phyloP scores from a whole-genome alignment of 345 rosid genomes.

The Arabidopsis suecica region DNA sequence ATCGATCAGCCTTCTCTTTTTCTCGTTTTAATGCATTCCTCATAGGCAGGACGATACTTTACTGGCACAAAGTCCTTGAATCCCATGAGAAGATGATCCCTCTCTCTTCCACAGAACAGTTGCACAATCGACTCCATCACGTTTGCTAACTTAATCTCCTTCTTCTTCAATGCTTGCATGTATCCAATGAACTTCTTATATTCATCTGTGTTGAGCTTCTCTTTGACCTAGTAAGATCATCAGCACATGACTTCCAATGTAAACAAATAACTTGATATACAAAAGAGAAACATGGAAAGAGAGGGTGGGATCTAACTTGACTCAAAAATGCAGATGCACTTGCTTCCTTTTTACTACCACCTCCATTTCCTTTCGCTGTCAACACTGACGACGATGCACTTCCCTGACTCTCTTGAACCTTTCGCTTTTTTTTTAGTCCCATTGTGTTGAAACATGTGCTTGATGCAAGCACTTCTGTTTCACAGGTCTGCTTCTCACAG shows the following conservation, averaged over 20 bases:
- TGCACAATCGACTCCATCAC: conserved; percentile 69
- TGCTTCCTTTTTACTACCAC: conserved; percentile 57
- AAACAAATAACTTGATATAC: conserved; percentile 14
- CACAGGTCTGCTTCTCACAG: conserved; percentile 33
- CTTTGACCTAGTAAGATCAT: conserved; percentile 57
- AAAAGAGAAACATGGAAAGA: conserved; percentile 3
- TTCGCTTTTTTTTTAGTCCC: conserved; percentile 50
- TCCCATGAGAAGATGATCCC: conserved; percentile 72
- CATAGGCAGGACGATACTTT: conserved; percentile 67
- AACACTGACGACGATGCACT: conserved; percentile 39
- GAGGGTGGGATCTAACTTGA: conserved; percentile 55
- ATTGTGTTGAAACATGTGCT: conserved; percentile 35
- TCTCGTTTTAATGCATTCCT: conserved; percentile 62
- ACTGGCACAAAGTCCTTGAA: conserved; percentile 86
- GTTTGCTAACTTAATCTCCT: conserved; percentile 60
- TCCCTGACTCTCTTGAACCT: conserved; percentile 46
- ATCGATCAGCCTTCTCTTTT: conserved; percentile 37
- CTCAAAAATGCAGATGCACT: conserved; percentile 75
- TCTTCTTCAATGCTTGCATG: conserved; percentile 87
- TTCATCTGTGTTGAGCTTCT: conserved; percentile 73
- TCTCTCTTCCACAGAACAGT: conserved; percentile 70
- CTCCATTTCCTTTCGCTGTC: conserved; percentile 43
- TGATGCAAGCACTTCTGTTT: conserved; percentile 40
- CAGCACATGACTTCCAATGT: conserved; percentile 8
- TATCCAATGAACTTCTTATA: conserved; percentile 82